Conservation (phyloP, 2,329 filamentous ascomycete genomes). For the Diaporthe nobilis region DNA sequence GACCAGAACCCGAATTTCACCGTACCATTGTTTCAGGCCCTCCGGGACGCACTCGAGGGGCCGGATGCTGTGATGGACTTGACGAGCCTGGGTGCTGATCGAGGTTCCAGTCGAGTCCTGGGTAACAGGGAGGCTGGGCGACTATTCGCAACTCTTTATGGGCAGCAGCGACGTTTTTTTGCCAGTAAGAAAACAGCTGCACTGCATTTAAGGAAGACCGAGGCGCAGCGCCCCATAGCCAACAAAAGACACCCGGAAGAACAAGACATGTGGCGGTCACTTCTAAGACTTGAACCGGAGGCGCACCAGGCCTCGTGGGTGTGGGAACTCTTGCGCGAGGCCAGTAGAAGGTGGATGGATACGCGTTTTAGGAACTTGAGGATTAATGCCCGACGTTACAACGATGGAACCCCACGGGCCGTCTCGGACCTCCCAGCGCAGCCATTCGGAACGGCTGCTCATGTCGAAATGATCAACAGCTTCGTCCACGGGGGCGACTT, state of each 20-base stretch:
- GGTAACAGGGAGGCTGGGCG: neutral
- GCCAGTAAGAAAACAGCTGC: neutral
- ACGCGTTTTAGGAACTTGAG: neutral
- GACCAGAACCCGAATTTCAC: no score
- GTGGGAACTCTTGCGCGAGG: neutral
- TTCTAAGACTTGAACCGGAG: neutral
- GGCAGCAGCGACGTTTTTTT: neutral
- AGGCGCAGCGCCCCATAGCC: neutral
- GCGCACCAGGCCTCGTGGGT: neutral
- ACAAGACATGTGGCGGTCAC: no score
- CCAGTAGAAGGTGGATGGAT: neutral
- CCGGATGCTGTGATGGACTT: neutral
- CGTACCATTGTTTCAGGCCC: neutral
- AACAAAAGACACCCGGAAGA: no score
- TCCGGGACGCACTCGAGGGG: neutral
- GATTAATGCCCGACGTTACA: fast-evolving
- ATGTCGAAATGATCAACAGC: neutral
- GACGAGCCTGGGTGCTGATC: neutral
- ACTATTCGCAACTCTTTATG: neutral
- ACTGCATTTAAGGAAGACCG: neutral
- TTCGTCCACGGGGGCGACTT: neutral
- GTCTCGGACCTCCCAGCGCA: neutral
- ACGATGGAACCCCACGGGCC: no score
- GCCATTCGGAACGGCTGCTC: neutral
- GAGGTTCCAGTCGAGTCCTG: neutral